A percentile compares a stretch with the other conserved stretches of the same genome.
These are phyloP conservation scores for Chlamydomonas reinhardtii DNA, from an alignment of 163 green algal species.

Conservation along the genomic window DNA sequence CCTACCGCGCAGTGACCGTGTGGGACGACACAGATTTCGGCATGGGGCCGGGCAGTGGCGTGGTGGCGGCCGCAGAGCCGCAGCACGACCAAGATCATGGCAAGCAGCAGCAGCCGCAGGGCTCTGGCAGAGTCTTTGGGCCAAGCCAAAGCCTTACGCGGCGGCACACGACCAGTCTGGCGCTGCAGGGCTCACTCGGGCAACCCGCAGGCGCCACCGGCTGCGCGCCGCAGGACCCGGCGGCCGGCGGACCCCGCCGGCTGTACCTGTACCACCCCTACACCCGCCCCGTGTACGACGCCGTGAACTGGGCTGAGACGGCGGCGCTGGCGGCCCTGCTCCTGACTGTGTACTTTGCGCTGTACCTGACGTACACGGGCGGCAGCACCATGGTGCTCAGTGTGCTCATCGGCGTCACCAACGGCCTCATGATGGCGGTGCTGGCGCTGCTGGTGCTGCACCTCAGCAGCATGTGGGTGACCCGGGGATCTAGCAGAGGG, in stretches of 20 bases:
- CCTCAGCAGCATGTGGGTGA: neutral
- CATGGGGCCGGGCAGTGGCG: neutral
- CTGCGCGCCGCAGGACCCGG: no score
- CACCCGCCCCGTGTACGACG: neutral
- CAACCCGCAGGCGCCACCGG: neutral
- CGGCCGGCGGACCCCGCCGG: neutral
- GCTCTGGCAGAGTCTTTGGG: no score
- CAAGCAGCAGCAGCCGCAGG: neutral
- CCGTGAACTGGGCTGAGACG: constrained; percentile 5
- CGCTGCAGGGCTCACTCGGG: neutral
- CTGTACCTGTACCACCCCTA: neutral
- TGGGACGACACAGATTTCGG: neutral
- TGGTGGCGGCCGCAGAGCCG: neutral
- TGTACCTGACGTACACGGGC: neutral
- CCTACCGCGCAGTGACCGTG: neutral
- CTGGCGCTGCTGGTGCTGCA: neutral
- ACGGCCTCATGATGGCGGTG: neutral
- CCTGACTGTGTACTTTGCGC: neutral
- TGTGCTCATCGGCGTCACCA: neutral
- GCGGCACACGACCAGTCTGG: neutral
- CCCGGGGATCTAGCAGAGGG: no score
- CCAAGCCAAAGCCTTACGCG: no score
- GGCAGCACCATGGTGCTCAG: neutral
- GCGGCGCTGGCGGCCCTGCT: neutral
- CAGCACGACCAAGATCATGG: neutral